A percentile compares a stretch with the other conserved stretches of the same genome.
Conservation (phyloP, 768 basidiomycete species). For the Tylopilus intermedius region DNA sequence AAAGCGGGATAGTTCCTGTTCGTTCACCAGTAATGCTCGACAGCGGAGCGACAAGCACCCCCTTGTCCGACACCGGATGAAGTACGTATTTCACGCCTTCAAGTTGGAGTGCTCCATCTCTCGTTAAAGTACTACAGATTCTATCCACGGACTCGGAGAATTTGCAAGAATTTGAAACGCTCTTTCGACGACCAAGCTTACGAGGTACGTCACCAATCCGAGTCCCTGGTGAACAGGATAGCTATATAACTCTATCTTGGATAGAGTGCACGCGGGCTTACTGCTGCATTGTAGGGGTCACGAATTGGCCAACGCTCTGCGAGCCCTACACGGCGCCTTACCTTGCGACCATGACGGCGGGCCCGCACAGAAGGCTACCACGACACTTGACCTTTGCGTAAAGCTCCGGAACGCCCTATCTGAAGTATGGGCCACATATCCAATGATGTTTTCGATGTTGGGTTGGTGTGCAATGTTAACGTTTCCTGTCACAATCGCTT, state of each 20-base stretch:
- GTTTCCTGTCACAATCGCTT: too few relatives aligned
- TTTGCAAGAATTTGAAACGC: constrained; percentile 46
- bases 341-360: constrained; percentile 37
- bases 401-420: constrained; percentile 18
- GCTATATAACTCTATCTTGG: background rate
- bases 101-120: background rate
- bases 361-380: constrained; percentile 14
- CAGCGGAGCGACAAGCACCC: constrained; percentile 31
- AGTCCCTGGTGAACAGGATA: background rate
- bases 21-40: constrained; percentile 19
- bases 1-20: too few relatives aligned
- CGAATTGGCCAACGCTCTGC: constrained; percentile 70
- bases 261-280: constrained; percentile 77
- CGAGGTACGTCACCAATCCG: constrained; percentile 46
- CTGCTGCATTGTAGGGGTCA: constrained; percentile 73
- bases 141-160: constrained; percentile 39
- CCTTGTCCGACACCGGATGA: constrained; percentile 63
- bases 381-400: constrained; percentile 39
- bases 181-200: constrained; percentile 78
- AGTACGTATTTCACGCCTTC: constrained; percentile 33
- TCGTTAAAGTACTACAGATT: constrained; percentile 38
- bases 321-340: constrained; percentile 49
- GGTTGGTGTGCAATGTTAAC: too few relatives aligned
- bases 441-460: too few relatives aligned
- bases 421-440: too few relatives aligned